Percentiles rank a stretch among this genome's conserved stretches.
Conservation (phyloP, 2,329 filamentous ascomycete species). For the Talaromyces sp. region DNA sequence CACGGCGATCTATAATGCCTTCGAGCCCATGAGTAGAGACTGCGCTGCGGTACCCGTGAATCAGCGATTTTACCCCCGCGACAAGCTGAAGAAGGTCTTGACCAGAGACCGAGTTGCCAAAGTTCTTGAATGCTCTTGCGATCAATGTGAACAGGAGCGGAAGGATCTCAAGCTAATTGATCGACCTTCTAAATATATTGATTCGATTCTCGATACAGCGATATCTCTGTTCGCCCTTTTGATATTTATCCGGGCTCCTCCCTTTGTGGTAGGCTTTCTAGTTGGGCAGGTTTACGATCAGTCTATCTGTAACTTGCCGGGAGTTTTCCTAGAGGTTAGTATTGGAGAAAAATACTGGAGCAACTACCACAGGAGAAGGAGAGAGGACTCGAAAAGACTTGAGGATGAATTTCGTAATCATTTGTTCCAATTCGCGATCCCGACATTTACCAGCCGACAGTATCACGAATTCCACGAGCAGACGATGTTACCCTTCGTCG, state of each 20-base stretch:
- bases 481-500: neutral
- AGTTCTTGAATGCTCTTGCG: neutral
- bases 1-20: neutral
- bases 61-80: neutral
- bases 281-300: neutral
- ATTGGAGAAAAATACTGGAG: neutral
- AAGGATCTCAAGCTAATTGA: neutral
- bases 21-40: neutral
- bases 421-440: neutral
- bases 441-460: neutral
- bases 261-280: neutral
- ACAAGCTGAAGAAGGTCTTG: neutral
- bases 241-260: neutral
- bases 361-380: neutral
- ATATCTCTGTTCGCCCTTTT: neutral
- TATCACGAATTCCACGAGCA: neutral
- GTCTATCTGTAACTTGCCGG: neutral
- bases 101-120: neutral
- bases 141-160: neutral
- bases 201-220: neutral
- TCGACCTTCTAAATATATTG: neutral
- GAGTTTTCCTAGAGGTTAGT: neutral
- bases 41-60: neutral
- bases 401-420: neutral
- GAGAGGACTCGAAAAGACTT: neutral